Conservation (phyloP, 2,329 filamentous ascomycete genomes). For the Colletotrichum nymphaeae region DNA sequence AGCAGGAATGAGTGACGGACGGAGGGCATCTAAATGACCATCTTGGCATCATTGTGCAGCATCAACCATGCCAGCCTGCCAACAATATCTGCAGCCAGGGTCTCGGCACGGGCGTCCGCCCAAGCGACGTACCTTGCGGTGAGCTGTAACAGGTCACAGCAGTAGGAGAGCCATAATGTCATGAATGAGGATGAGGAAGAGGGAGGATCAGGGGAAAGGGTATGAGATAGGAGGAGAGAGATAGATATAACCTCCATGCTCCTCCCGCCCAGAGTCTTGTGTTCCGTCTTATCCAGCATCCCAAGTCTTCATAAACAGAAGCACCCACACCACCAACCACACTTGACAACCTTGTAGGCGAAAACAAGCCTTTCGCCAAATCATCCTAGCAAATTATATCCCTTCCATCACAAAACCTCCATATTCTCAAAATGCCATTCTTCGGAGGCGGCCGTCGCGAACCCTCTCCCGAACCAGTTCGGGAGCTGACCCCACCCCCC, state of each 20-base stretch:
- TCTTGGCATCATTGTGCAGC: constrained; percentile 36
- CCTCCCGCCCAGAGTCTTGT: constrained; percentile 16
- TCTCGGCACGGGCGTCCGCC: constrained; percentile 23
- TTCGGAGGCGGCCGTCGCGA: constrained; percentile 43
- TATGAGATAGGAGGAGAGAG: not conserved
- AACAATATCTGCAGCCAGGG: constrained; percentile 8
- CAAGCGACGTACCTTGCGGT: not conserved
- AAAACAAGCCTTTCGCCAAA: constrained; percentile 21
- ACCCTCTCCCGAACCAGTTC: constrained; percentile 46
- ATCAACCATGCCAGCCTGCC: constrained; percentile 10
- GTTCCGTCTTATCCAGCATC: constrained; percentile 34
- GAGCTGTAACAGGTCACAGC: not conserved
- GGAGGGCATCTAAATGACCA: constrained; percentile 1
- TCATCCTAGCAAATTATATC: not conserved
- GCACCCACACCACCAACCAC: constrained; percentile 12
- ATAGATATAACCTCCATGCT: constrained; percentile 21
- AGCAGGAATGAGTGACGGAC: not conserved
- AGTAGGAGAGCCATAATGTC: not conserved
- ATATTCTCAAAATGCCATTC: constrained; percentile 38
- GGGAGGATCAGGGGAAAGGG: not conserved
- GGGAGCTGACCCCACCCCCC: constrained; percentile 41
- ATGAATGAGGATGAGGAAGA: not conserved
- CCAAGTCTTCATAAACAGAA: constrained; percentile 18
- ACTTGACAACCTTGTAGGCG: not conserved
- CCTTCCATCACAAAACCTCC: not conserved